Conservation (phyloP, 495 filamentous ascomycete genomes). For the Xylaria bambusicola region DNA sequence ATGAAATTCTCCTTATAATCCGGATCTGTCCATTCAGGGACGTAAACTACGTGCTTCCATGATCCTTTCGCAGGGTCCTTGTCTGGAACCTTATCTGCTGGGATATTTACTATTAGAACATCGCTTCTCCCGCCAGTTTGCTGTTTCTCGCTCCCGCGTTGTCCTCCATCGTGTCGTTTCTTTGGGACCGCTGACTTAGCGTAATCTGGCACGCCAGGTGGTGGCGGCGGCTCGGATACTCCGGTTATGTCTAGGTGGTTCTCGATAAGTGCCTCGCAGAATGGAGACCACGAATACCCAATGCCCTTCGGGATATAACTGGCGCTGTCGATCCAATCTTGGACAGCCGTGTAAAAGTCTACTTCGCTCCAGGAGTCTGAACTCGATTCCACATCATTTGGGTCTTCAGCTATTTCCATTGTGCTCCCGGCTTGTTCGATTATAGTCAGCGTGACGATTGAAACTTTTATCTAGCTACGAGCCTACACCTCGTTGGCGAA, state of each 20-base stretch:
- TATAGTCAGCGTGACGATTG: too few relatives aligned
- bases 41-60: conserved; percentile 26
- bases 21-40: conserved; percentile 34
- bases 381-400: too few relatives aligned
- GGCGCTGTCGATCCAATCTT: not conserved
- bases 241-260: not conserved
- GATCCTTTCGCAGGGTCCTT: conserved; percentile 12
- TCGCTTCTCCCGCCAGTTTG: not conserved
- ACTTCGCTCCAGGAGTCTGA: too few relatives aligned
- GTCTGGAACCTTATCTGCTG: conserved; percentile 1
- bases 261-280: conserved; percentile 22
- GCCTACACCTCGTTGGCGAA: too few relatives aligned
- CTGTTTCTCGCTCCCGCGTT: not conserved
- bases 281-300: conserved; percentile 15
- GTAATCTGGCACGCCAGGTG: not conserved
- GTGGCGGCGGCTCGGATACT: not conserved
- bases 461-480: too few relatives aligned
- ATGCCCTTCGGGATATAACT: not conserved
- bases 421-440: too few relatives aligned
- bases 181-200: too few relatives aligned
- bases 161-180: not conserved
- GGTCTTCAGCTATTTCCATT: too few relatives aligned
- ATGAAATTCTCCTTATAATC: conserved; percentile 19
- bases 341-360: too few relatives aligned
- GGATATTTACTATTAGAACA: not conserved